Percentiles rank a stretch among this genome's conserved stretches.
Conservation (phyloP, 2,329 filamentous ascomycete species). For the Aspergillus flavus region DNA sequence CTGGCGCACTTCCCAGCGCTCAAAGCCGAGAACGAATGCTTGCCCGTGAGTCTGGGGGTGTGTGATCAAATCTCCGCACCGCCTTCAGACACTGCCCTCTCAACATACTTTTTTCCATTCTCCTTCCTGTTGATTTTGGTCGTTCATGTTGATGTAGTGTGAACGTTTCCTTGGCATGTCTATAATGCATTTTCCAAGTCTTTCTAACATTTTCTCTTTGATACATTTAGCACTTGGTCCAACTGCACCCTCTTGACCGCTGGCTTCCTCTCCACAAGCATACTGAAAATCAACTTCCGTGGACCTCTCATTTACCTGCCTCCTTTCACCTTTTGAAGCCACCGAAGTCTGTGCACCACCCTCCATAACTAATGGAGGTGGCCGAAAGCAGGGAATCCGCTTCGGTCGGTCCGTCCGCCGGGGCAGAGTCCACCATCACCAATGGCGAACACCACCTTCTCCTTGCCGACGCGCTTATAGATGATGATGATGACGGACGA, state of each 20-base stretch:
- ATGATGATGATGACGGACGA: conserved; percentile 65
- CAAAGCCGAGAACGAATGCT: conserved; percentile 25
- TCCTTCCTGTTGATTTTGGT: conserved; percentile 10
- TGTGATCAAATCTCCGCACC: conserved; percentile 45
- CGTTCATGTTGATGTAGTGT: conserved; percentile 4
- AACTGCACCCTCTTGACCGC: conserved; percentile 12
- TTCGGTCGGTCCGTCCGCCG: conserved; percentile 38
- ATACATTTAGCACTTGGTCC: conserved; percentile 23
- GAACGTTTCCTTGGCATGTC: conserved; percentile 14
- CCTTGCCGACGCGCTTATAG: conserved; percentile 49
- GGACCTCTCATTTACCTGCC: neutral
- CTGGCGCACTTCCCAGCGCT: conserved; percentile 26
- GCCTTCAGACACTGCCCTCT: conserved; percentile 35
- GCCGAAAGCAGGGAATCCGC: conserved; percentile 39
- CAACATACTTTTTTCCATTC: conserved; percentile 19
- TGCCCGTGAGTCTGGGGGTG: conserved; percentile 33
- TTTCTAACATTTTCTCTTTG: conserved; percentile 28
- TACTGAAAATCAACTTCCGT: conserved; percentile 21
- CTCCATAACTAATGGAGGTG: conserved; percentile 40
- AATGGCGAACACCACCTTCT: conserved; percentile 41
- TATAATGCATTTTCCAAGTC: conserved; percentile 7
- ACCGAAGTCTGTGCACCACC: conserved; percentile 6
- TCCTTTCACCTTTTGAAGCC: neutral
- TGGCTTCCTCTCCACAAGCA: conserved; percentile 18
- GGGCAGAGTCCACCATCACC: conserved; percentile 35